Evolutionary conservation across 192 early-diverging fungal species (phyloP).

Genomic region (Chytriomyces sp.): DNA sequence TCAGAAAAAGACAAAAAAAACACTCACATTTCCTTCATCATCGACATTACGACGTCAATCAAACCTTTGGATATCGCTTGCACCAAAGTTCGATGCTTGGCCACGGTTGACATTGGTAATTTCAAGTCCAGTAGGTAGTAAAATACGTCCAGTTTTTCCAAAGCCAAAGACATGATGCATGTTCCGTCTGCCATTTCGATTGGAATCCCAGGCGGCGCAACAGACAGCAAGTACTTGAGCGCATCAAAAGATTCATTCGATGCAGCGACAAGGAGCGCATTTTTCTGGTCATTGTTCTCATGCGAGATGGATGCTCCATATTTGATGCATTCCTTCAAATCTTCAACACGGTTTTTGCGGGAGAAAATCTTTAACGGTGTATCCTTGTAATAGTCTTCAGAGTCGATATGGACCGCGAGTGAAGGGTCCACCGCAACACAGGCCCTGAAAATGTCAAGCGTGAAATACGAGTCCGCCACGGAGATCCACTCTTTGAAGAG

Average conservation of each 20-base stretch:
- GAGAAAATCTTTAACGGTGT: background rate
- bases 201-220: background rate
- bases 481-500: background rate
- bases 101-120: background rate
- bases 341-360: background rate
- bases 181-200: background rate
- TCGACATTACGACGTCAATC: background rate
- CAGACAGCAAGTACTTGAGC: background rate
- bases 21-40: background rate
- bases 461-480: background rate
- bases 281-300: background rate
- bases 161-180: background rate
- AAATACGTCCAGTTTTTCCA: background rate
- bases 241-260: background rate
- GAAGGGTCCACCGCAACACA: background rate
- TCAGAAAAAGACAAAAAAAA: background rate
- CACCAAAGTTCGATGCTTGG: background rate
- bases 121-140: background rate
- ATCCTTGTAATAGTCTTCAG: background rate
- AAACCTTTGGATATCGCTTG: background rate
- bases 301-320: background rate
- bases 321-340: background rate
- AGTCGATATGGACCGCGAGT: background rate
- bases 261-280: background rate
- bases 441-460: background rate